Base-by-base conservation (phyloP, 495 filamentous ascomycete genomes). In the Pyronema domesticum region DNA sequence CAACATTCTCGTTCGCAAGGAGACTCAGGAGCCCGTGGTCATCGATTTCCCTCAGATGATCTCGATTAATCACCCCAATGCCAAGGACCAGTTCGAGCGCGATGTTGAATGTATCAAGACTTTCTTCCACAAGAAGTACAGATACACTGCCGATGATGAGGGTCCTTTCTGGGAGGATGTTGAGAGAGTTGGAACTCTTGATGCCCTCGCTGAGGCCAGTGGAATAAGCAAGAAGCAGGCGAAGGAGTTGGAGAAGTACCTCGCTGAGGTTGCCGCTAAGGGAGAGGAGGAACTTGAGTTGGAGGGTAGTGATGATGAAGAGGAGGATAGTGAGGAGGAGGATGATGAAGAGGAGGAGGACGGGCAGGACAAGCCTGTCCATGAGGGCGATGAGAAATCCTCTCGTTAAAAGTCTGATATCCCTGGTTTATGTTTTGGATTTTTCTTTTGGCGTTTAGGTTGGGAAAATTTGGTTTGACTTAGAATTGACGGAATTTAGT, bases 41-140 rank as follows among this genome's bases (percentile, higher is more conserved):
- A 99, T 99, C 60, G 93, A 99, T 70, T 99, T 99, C 67, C 91
- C 91, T 0, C 91, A 99, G 70, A 94, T 94, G 83, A 77, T 96
- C 2, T 94, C 87, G n/a, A 82, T 95, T 60, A 85, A 93, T 60
- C 93, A 99, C 64, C 68, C 68, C 10, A 94, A 99, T 65, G 93
- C 91, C 51, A 80, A 87, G 59, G 89, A 85, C 75, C 94, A 95
- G 68, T 96, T 96, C 60, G 84, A 95, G 60, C 81, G 91, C 39
- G 91, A 99, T 59, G 87, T 96, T 37, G 74, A 82, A 60, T 96
- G 93, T 68, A 80, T 99, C 65, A 95, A 94, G 73, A 75, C 79
- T 15, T 96, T 91, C 67, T 96, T 99, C 68, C 72, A 83, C 66
- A 73, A 86, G 10, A 78, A 87, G 51, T 99, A 94, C 70, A 80